Evolutionary conservation across 345 rosid species (phyloP).

Genomic region (Salix koriyanagi): DNA sequence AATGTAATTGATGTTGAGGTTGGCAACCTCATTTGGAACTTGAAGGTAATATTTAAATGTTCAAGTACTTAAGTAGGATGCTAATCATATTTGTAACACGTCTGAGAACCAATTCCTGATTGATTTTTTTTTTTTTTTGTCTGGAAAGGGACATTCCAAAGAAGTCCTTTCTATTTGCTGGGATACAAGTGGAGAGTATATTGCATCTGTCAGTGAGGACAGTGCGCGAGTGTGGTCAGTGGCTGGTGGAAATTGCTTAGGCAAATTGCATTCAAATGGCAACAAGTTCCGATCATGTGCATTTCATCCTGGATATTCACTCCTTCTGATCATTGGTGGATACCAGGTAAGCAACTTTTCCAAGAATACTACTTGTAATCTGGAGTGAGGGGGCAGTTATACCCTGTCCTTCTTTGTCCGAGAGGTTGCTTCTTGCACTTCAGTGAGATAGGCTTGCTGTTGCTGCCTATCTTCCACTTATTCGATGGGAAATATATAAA

Average conservation of each 20-base stretch:
- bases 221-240: slow-evolving; percentile 28
- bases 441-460: background rate
- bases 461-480: background rate
- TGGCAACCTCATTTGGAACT: slow-evolving; percentile 1
- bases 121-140: slow-evolving; percentile 1
- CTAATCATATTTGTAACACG: background rate
- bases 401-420: background rate
- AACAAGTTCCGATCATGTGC: slow-evolving; percentile 33
- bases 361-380: background rate
- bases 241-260: slow-evolving; percentile 13
- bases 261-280: slow-evolving; percentile 20
- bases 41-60: slow-evolving; percentile 18
- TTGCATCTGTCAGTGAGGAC: slow-evolving; percentile 35
- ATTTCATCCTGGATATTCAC: slow-evolving; percentile 28
- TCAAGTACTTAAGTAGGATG: background rate
- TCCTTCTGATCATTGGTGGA: slow-evolving; percentile 27
- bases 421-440: background rate
- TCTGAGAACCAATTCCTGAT: background rate
- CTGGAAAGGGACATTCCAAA: slow-evolving; percentile 27
- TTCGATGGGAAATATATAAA: background rate
- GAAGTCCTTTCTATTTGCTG: slow-evolving; percentile 30
- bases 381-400: no score
- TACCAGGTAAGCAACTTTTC: slow-evolving; percentile 20
- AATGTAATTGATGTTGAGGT: slow-evolving; percentile 29
- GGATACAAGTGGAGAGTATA: slow-evolving; percentile 25